These are phyloP conservation scores for Nasturtium officinale DNA, from an alignment of 345 rosid species.

Conservation along the genomic window DNA sequence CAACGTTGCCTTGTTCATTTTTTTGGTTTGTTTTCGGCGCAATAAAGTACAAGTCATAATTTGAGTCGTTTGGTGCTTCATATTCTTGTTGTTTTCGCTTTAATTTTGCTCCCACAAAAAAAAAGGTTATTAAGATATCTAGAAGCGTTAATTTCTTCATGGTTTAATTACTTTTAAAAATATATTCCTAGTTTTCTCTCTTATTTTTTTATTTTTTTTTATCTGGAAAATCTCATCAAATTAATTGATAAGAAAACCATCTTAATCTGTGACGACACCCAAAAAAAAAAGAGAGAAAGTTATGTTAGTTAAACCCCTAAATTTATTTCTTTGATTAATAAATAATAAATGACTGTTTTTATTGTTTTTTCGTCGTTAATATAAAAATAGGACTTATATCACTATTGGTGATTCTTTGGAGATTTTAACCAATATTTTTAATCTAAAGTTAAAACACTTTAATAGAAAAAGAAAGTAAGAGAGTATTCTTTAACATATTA, in stretches of 20 bases:
- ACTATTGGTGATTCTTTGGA: no score
- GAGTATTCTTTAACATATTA: no score
- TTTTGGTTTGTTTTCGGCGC: slow-evolving; percentile 12
- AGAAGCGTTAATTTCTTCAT: neutral
- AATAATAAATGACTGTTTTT: neutral
- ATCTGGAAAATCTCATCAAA: neutral
- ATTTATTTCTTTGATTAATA: no score
- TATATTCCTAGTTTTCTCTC: neutral
- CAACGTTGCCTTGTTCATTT: neutral
- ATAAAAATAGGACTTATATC: neutral
- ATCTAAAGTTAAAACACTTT: no score
- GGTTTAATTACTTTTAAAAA: neutral
- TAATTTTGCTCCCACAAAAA: neutral
- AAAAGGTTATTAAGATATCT: neutral
- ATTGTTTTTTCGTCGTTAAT: neutral
- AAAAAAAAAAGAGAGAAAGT: no score
- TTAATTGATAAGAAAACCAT: neutral
- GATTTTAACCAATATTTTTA: no score
- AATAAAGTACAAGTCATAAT: slow-evolving; percentile 14
- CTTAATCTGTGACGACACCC: neutral
- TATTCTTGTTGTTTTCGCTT: slow-evolving; percentile 19
- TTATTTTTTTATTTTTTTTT: neutral
- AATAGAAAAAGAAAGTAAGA: no score
- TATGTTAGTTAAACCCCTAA: no score
- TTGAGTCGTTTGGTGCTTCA: slow-evolving; percentile 13